Evolutionary conservation across 2,329 filamentous ascomycete genomes (phyloP).

Genomic region (Colletotrichum sp.): DNA sequence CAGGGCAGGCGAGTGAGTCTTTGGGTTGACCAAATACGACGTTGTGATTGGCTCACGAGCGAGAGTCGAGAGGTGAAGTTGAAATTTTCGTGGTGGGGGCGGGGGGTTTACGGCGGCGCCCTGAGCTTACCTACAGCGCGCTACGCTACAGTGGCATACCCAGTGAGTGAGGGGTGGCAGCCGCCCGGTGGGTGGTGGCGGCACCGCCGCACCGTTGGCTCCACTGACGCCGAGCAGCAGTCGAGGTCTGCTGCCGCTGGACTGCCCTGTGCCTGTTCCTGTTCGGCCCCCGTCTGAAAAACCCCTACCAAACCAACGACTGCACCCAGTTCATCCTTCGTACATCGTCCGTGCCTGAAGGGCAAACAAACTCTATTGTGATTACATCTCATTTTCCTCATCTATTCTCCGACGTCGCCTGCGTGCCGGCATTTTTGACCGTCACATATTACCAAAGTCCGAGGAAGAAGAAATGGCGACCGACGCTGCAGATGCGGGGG

Average conservation of each 20-base stretch:
- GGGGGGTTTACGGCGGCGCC: not conserved
- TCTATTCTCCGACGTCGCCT: slow-evolving; percentile 15
- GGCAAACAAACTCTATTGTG: slow-evolving; percentile 13
- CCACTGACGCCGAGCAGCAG: not conserved
- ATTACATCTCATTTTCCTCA: slow-evolving; percentile 14
- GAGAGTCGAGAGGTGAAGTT: slow-evolving; percentile 17
- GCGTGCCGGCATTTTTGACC: not conserved
- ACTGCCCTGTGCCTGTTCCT: not conserved
- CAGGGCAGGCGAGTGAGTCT: slow-evolving; percentile 29
- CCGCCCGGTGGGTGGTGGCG: not conserved
- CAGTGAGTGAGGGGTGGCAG: not conserved
- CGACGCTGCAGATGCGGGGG: slow-evolving; percentile 18
- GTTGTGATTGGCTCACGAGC: slow-evolving; percentile 39
- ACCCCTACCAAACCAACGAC: not conserved
- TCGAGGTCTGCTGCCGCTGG: not conserved
- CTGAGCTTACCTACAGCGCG: slow-evolving; percentile 19
- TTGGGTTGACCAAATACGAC: slow-evolving; percentile 36
- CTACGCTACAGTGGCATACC: not conserved
- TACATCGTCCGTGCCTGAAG: slow-evolving; percentile 4
- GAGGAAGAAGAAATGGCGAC: slow-evolving; percentile 13
- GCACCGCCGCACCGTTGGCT: slow-evolving; percentile 10
- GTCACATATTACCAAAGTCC: not conserved
- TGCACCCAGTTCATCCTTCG: not conserved
- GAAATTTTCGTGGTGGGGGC: slow-evolving; percentile 21
- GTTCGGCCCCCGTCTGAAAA: not conserved